Base-by-base conservation (phyloP, 345 rosid genomes). In the Dovyalis caffra region DNA sequence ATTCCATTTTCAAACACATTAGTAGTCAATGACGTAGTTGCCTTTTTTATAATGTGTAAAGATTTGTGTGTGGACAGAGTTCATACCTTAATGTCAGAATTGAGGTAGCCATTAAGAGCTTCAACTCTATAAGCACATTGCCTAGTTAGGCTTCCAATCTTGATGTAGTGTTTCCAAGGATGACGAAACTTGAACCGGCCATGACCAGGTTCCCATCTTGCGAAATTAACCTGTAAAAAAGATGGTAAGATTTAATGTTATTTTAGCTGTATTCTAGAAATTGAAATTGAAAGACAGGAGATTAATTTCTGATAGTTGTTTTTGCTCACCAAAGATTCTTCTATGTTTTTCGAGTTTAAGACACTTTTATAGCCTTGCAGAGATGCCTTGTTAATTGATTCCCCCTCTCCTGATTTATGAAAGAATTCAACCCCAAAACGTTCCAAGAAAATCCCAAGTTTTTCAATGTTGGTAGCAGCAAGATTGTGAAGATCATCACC, bases 191-290 rank as follows among this genome's bases (percentile, higher is more conserved):
- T 68, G 81, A 92, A 90, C 34, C 72, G 71, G 18, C 97, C 97
- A 28, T 92, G 97, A 49, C 88, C 77, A 14, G 97, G 97, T 71
- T 92, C 96, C 96, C 97, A 92, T 81, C 88, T 85, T 1, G 92
- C 97, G 67, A 87, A 90, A 77, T 89, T 92, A 26, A 89, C 94
- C 97, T 92, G 78, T 31, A 68, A 34, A 64, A 38, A 28, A 1
- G 0, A 12, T 12, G 14, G 1, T 16, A 45, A 37, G 40, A 38
- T 25, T 10, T 11, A 8, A 21, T n/a, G n/a, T 21, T 11, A 34
- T 12, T 16, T 32, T 15, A 16, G 23, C 23, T 56, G 21, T 21
- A 18, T 64, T 64, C 25, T 21, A 18, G 16, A 26, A 29, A 16
- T 20, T 64, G 68, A 64, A 64, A 25, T 29, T 6, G 56, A 7